Base-by-base conservation (phyloP, 352 stramenopile species). In the Pythium monospermum region DNA sequence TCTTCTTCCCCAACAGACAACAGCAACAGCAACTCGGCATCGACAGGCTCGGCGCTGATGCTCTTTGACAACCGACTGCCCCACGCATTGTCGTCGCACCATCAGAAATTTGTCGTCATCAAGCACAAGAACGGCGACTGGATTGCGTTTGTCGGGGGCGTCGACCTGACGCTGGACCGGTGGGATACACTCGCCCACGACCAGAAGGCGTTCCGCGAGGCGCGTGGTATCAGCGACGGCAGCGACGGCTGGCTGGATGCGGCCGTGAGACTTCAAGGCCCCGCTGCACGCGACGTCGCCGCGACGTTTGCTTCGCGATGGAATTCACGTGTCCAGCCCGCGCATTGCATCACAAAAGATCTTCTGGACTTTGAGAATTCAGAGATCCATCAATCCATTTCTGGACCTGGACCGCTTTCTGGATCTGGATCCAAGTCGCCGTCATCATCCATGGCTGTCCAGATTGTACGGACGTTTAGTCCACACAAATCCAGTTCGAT, bases 111-210 rank as follows among this genome's bases (percentile, higher is more conserved):
- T 26, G 27, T 55, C 1, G 28, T 56, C 27, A 50, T 62, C 40
- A 22, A 36, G 46, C 2, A 27, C 13, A 13, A 31, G 18, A 37
- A 46, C 12, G 22, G 39, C 18, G 39, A 66, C 19, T 66, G 79
- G 16, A 43, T 72, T 8, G 73, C 69, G 3, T 84, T 75, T 36
- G 49, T 86, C 4, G 76, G 76, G 16, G 76, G 74, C 6, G 53
- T 86, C 23, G 76, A 88, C 46, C 30, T 83, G 19, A 79, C 66
- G 7, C 61, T 65, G 13, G 73, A 85, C 27, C 72, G 76, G 0
- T 88, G 76, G 74, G 76, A 88, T 48, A 85, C 76, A 0, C 19
- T 78, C 18, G 42, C 63, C 22, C 76, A 88, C 55, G 64, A 88
- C 53, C 67, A 85, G 25, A 52, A 55, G 11, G 53, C 56, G 15